Evolutionary conservation across 2,329 filamentous ascomycete genomes (phyloP).

Genomic region (Lachnellula occidentalis): DNA sequence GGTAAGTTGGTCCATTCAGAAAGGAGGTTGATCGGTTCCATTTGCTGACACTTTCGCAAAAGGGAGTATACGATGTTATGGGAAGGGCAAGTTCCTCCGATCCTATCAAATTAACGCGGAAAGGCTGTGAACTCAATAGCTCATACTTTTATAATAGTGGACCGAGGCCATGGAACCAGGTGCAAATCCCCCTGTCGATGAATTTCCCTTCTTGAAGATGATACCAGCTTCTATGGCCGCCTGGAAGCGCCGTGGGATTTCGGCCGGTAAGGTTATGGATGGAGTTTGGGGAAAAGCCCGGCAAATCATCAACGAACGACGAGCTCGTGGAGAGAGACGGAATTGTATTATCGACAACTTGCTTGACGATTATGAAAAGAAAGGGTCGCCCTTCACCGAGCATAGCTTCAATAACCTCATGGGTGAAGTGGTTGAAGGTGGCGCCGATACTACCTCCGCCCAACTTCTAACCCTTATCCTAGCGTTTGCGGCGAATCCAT

Average conservation of each 20-base stretch:
- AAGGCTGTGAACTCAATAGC: too few relatives aligned
- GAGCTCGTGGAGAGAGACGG: too few relatives aligned
- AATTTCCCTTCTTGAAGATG: slow-evolving; percentile 29
- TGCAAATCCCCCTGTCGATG: slow-evolving; percentile 31
- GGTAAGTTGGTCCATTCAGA: too few relatives aligned
- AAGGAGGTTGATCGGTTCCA: too few relatives aligned
- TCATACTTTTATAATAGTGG: too few relatives aligned
- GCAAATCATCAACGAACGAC: too few relatives aligned
- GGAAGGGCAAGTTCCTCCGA: too few relatives aligned
- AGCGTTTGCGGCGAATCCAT: slow-evolving; percentile 30
- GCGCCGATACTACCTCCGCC: slow-evolving; percentile 34
- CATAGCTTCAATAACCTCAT: slow-evolving; percentile 14
- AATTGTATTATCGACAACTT: slow-evolving; percentile 1
- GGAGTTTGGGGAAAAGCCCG: not conserved
- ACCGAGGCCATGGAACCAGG: slow-evolving; percentile 29
- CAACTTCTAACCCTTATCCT: slow-evolving; percentile 33
- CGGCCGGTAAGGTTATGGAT: not conserved
- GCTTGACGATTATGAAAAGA: not conserved
- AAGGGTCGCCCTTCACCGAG: slow-evolving; percentile 24
- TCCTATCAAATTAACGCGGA: too few relatives aligned
- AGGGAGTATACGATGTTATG: too few relatives aligned
- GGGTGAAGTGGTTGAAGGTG: slow-evolving; percentile 38
- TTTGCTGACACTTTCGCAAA: too few relatives aligned
- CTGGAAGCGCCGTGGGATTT: not conserved
- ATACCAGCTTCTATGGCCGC: slow-evolving; percentile 5